Evolutionary conservation across 306 rosid species (phyloP).

Genomic region (Vicia sativa): DNA sequence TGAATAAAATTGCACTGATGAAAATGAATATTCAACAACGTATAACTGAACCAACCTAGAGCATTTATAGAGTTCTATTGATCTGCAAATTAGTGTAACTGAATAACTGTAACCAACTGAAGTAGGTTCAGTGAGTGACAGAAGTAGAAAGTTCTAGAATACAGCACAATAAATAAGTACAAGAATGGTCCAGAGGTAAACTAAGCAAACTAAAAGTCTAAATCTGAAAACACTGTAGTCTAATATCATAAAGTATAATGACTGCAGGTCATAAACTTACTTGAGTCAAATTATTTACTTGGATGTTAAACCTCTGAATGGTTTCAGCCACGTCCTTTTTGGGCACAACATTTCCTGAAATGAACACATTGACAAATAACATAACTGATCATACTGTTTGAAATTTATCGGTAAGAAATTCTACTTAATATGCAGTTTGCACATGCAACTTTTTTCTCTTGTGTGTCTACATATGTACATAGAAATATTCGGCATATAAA

Average conservation of each 20-base stretch:
- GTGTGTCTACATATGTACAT: neutral
- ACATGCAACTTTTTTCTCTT: slow-evolving; percentile 4
- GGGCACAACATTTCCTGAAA: slow-evolving; percentile 78
- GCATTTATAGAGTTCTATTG: neutral
- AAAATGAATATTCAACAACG: neutral
- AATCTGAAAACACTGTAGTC: neutral
- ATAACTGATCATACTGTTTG: slow-evolving; percentile 15
- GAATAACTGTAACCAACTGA: neutral
- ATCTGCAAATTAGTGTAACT: neutral
- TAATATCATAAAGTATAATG: slow-evolving; percentile 25
- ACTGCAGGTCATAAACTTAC: slow-evolving; percentile 46
- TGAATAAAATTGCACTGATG: neutral
- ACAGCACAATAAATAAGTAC: neutral
- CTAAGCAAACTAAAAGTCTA: slow-evolving; percentile 1
- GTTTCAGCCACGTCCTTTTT: slow-evolving; percentile 71
- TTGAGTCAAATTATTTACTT: slow-evolving; percentile 96
- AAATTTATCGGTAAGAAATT: neutral
- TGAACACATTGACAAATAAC: slow-evolving; percentile 37
- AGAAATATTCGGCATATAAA: slow-evolving; percentile 31
- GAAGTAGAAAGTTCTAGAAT: slow-evolving; percentile 14
- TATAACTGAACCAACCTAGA: slow-evolving; percentile 2
- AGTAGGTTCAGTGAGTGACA: neutral
- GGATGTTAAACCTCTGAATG: slow-evolving; percentile 83
- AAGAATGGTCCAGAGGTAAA: neutral
- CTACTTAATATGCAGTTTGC: slow-evolving; percentile 6